Evolutionary conservation across 2,329 filamentous ascomycete genomes (phyloP).

Genomic region (Camptophora hylomeconis): DNA sequence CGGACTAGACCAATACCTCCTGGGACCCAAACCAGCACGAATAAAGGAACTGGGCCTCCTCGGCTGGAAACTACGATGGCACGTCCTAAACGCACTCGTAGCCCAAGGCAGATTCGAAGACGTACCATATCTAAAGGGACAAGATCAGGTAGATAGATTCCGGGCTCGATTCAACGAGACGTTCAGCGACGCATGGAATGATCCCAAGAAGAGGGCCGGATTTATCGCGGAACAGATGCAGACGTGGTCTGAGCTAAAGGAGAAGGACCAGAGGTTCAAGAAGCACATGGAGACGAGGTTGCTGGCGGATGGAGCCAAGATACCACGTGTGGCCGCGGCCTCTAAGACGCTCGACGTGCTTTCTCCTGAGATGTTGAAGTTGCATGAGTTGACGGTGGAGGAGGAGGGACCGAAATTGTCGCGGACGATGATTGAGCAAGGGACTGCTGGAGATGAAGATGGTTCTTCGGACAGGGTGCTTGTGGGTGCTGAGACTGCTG

Average conservation of each 20-base stretch:
- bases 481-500: too few relatives aligned
- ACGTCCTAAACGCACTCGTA: constrained; percentile 88
- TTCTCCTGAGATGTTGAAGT: constrained; percentile 1
- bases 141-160: constrained; percentile 50
- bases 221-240: constrained; percentile 26
- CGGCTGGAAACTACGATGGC: constrained; percentile 83
- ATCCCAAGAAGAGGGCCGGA: constrained; percentile 29
- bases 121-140: constrained; percentile 52
- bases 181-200: constrained; percentile 28
- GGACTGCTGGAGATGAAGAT: too few relatives aligned
- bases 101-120: constrained; percentile 51
- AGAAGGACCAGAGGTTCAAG: constrained; percentile 16
- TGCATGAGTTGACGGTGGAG: constrained; percentile 3
- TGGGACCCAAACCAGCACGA: constrained; percentile 63
- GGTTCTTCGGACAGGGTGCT: too few relatives aligned
- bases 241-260: constrained; percentile 17
- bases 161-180: constrained; percentile 21
- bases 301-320: constrained; percentile 1
- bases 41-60: constrained; percentile 78
- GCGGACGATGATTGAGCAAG: neutral
- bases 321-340: too few relatives aligned
- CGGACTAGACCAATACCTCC: constrained; percentile 80
- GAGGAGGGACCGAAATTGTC: constrained; percentile 1
- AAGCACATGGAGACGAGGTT: constrained; percentile 14
- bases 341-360: neutral